Evolutionary conservation across 2,329 filamentous ascomycete species (phyloP), one percentile per base, ranked within the genome.

Genomic region (Coleophoma crateriformis): DNA sequence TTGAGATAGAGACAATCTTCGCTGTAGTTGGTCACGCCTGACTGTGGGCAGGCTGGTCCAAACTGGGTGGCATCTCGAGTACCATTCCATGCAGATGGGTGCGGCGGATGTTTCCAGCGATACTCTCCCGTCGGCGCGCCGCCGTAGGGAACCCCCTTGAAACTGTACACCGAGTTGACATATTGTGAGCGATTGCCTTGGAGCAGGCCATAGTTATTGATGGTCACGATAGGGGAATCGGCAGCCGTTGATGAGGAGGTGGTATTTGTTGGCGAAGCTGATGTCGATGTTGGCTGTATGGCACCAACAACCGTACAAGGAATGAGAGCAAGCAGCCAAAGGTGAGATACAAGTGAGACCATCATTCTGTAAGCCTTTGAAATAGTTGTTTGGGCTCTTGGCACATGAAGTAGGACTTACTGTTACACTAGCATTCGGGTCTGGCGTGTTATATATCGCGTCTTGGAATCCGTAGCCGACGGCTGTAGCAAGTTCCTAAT

Each of bases 1-100:
- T 68, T 67, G 32, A 67, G 47, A 7, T 62, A 63, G 6, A 68
- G 52, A 50, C 66, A 69, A 46, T 69, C 66, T 49, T 69, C 65
- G 43, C 58, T 60, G 42, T 50, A 50, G n/a, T 50, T 41, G 11
- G 40, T 42, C 13, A 46, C 45, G 7, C 41, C 47, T 27, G 40
- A 22, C 38, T 55, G 51, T 32, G 51, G 46, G 33, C 53, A 55
- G 14, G 37, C 38, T 17, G 53, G 46, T 7, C 46, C 47, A 32
- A 51, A 55, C 5, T 44, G 39, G 11, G 46, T 46, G n/a, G 47
- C 48, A 43, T 52, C 38, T 1, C 52, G 27, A 27, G 41, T 42
- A 17, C 47, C 54, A 17, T 46, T 48, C 27, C 34, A 37, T 27
- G 19, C 19, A 3, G 37, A 46, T 10, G 45, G 34, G 35, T 47